Conservation (phyloP, 805 yeast species). For the Lachancea mirantina region DNA sequence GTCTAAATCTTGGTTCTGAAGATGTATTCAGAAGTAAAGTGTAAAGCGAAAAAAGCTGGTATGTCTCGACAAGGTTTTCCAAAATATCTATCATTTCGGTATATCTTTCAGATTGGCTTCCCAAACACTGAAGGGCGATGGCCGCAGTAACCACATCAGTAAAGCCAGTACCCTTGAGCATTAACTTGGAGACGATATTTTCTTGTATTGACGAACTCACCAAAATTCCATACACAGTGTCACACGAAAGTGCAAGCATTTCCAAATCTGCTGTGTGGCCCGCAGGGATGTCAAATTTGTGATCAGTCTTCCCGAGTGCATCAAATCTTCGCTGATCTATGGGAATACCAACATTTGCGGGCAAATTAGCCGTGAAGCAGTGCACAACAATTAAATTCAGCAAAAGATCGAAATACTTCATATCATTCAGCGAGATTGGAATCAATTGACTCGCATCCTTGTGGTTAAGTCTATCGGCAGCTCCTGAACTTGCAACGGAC, state of each 20-base stretch:
- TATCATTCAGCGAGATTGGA: constrained; percentile 76
- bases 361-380: constrained; percentile 62
- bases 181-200: constrained; percentile 31
- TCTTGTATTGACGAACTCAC: constrained; percentile 11
- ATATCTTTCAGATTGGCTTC: constrained; percentile 29
- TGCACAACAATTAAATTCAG: constrained; percentile 58
- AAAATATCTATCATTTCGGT: constrained; percentile 20
- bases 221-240: constrained; percentile 21
- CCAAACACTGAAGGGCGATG: constrained; percentile 30
- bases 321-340: constrained; percentile 51
- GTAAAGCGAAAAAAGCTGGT: constrained; percentile 54
- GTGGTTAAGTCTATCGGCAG: constrained; percentile 1
- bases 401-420: constrained; percentile 62
- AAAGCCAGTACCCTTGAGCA: constrained; percentile 60
- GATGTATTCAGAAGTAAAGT: constrained; percentile 49
- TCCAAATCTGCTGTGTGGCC: constrained; percentile 10
- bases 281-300: constrained; percentile 16
- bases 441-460: constrained; percentile 28
- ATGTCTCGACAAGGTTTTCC: constrained; percentile 53
- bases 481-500: too few species aligned
- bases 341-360: constrained; percentile 55
- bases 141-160: constrained; percentile 51
- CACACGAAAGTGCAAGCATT: constrained; percentile 14
- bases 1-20: constrained; percentile 40
- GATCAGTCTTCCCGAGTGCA: constrained; percentile 35